These are phyloP conservation scores for Paramecium biaurelia DNA, from an alignment of 73 alveolate genomes.

Conservation along the genomic window DNA sequence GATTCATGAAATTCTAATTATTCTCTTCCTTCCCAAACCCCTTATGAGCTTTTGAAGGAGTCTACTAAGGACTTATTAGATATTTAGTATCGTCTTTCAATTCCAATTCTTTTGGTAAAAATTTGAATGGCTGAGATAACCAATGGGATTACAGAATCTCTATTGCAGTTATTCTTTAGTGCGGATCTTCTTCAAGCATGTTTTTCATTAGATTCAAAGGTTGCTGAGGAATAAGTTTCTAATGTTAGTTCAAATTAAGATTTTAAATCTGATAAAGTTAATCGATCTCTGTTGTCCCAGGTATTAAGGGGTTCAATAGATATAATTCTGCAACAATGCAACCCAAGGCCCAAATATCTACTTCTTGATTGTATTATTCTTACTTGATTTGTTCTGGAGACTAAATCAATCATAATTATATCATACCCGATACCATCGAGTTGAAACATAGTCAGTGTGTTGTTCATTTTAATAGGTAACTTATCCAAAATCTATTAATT, in stretches of 20 bases:
- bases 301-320: constrained; percentile 69
- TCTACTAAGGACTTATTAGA: not conserved
- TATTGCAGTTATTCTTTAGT: not conserved
- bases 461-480: constrained; percentile 26
- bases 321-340: constrained; percentile 76
- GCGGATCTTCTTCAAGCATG: constrained; percentile 14
- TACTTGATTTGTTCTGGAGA: constrained; percentile 36
- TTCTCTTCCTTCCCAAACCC: not conserved
- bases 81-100: not conserved
- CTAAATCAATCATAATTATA: not conserved
- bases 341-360: constrained; percentile 83
- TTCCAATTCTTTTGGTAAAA: constrained; percentile 34
- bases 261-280: not conserved
- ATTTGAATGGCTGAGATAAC: constrained; percentile 4
- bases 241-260: not conserved
- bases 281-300: constrained; percentile 55
- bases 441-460: constrained; percentile 40
- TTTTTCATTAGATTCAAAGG: not conserved
- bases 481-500: constrained; percentile 39
- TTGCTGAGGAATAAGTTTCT: not conserved
- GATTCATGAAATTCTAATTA: not conserved
- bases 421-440: constrained; percentile 45
- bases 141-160: not conserved
- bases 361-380: constrained; percentile 26
- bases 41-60: constrained; percentile 6